phyloP scores from a whole-genome alignment of 148 eudicot species.

The Arctostaphylos glauca region DNA sequence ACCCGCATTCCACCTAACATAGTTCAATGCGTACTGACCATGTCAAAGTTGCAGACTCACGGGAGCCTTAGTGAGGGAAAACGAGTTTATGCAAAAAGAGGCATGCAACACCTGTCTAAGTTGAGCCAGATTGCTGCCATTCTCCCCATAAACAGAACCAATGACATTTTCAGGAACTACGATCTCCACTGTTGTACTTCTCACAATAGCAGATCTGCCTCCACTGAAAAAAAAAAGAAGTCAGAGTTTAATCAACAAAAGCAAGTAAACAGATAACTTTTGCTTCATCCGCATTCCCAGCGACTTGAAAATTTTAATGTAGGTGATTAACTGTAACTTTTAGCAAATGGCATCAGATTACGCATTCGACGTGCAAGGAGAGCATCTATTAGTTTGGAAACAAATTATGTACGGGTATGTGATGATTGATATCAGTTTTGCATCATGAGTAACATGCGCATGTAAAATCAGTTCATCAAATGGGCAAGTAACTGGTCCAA shows the following conservation, averaged over 20 bases:
- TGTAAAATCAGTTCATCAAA: no score
- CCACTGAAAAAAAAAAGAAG: conserved; percentile 1
- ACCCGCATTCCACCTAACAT: neutral
- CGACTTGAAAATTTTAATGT: neutral
- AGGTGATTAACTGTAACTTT: neutral
- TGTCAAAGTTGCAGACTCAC: neutral
- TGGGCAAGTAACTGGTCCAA: no score
- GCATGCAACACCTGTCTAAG: conserved; percentile 27
- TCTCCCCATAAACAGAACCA: conserved; percentile 63
- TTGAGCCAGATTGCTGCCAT: conserved; percentile 62
- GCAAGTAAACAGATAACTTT: neutral
- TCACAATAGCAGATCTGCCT: conserved; percentile 56
- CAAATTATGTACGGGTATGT: neutral
- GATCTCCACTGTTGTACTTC: conserved; percentile 70
- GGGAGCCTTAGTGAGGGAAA: neutral
- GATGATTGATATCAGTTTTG: neutral
- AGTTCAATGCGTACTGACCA: neutral
- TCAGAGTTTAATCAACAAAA: neutral
- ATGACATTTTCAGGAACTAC: conserved; percentile 53
- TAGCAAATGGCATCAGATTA: neutral
- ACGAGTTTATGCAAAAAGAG: neutral
- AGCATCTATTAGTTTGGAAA: neutral
- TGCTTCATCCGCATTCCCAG: neutral
- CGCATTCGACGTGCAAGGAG: neutral
- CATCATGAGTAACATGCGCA: neutral